Evolutionary conservation across 129 eudicot species (phyloP).

Genomic region (Flaveria bidentis): DNA sequence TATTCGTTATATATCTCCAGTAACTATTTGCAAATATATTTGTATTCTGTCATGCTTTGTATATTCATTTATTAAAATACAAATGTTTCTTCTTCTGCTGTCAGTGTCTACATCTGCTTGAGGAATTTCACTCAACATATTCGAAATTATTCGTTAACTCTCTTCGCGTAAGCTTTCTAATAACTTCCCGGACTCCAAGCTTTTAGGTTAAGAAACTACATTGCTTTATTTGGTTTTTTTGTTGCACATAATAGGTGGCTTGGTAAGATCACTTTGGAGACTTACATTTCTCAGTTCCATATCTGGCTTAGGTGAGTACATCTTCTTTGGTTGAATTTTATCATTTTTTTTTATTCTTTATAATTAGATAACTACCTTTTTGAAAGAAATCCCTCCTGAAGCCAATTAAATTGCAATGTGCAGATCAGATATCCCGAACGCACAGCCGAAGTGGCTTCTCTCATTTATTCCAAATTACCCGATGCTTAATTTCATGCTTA

Average conservation of each 20-base stretch:
- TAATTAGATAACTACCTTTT: not conserved
- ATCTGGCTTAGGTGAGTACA: slow-evolving; percentile 81
- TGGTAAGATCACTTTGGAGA: slow-evolving; percentile 91
- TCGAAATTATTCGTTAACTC: slow-evolving; percentile 77
- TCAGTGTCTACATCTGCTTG: slow-evolving; percentile 89
- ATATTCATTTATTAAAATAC: not conserved
- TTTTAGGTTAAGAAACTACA: not conserved
- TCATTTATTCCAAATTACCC: slow-evolving; percentile 81
- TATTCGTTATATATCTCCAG: not conserved
- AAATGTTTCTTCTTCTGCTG: slow-evolving; percentile 21
- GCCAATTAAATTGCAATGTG: slow-evolving; percentile 28
- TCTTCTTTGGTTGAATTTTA: not conserved
- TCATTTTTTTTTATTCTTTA: not conserved
- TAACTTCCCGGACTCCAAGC: slow-evolving; percentile 11
- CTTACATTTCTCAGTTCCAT: slow-evolving; percentile 92
- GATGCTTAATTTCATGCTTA: slow-evolving; percentile 87
- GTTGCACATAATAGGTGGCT: slow-evolving; percentile 65
- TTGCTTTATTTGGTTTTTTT: not conserved
- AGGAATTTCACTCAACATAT: slow-evolving; percentile 86
- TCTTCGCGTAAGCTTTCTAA: slow-evolving; percentile 75
- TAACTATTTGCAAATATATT: not conserved
- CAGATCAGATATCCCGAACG: slow-evolving; percentile 89
- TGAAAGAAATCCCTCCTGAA: slow-evolving; percentile 18
- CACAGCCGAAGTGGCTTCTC: slow-evolving; percentile 94
- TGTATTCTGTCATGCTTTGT: slow-evolving; percentile 2